Evolutionary conservation across 768 basidiomycete genomes (phyloP).

Genomic region (Cantharellus cinnabarinus): DNA sequence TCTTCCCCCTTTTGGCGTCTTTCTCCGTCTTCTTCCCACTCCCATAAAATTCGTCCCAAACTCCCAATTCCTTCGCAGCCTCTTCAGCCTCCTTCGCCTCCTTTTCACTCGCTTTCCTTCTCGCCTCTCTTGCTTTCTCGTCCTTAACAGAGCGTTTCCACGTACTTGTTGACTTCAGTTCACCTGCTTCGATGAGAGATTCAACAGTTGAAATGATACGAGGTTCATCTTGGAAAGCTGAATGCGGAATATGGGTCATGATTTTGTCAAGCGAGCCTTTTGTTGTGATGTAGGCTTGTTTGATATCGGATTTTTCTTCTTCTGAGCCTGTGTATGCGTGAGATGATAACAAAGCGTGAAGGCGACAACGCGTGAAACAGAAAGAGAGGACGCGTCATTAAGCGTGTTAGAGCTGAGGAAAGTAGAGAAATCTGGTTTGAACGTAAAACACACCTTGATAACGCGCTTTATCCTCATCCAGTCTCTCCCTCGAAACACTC

Average conservation of each 20-base stretch:
- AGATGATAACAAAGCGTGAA: neutral
- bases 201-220: slow-evolving; percentile 60
- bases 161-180: slow-evolving; percentile 30
- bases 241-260: slow-evolving; percentile 73
- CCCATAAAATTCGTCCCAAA: slow-evolving; percentile 88
- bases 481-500: slow-evolving; percentile 58
- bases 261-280: slow-evolving; percentile 62
- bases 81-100: slow-evolving; percentile 70
- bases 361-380: neutral
- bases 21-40: slow-evolving; percentile 29
- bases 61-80: slow-evolving; percentile 68
- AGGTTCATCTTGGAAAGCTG: slow-evolving; percentile 61
- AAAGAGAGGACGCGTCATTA: neutral
- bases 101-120: slow-evolving; percentile 52
- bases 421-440: neutral
- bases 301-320: slow-evolving; percentile 70
- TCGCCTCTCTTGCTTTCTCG: slow-evolving; percentile 51
- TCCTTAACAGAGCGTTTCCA: slow-evolving; percentile 66
- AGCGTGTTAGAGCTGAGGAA: neutral
- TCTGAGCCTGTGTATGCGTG: slow-evolving; percentile 37
- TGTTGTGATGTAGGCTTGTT: slow-evolving; percentile 46
- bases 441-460: slow-evolving; percentile 54
- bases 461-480: slow-evolving; percentile 84
- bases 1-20: slow-evolving; percentile 22
- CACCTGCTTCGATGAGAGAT: slow-evolving; percentile 37